Percentiles rank a stretch among this genome's conserved stretches.
These are phyloP conservation scores for Eremochloa ophiuroides DNA, from an alignment of 176 grass and related monocot genomes.

Conservation along the genomic window DNA sequence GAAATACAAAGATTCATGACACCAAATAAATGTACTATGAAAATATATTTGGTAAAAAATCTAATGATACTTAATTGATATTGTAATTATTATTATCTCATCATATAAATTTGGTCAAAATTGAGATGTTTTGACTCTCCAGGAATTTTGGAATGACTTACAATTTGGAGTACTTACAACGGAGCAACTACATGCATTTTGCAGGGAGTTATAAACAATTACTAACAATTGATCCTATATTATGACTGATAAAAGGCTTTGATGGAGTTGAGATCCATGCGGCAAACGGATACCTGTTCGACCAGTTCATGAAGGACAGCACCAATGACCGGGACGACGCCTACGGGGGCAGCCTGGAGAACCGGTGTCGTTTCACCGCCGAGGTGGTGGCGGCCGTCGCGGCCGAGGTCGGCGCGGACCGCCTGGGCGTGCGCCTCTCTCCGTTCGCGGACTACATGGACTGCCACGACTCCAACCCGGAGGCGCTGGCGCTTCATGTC, in stretches of 20 bases:
- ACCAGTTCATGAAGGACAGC: conserved; percentile 31
- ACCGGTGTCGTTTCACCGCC: not conserved
- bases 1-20: no score
- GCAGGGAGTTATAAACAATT: not conserved
- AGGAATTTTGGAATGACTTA: no score
- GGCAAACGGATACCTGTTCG: conserved; percentile 10
- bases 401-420: not conserved
- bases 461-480: conserved; percentile 13
- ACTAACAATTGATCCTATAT: not conserved
- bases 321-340: conserved; percentile 10
- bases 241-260: not conserved
- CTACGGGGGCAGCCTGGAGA: conserved; percentile 17
- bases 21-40: no score
- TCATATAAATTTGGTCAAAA: no score
- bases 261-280: conserved; percentile 27
- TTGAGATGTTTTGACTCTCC: no score
- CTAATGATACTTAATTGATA: no score
- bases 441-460: conserved; percentile 20
- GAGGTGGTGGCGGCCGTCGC: not conserved
- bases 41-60: no score
- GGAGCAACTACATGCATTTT: not conserved
- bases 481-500: conserved; percentile 4
- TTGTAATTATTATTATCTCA: no score
- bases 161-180: no score
- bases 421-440: conserved; percentile 7